phyloP scores from a whole-genome alignment of 768 basidiomycete genomes.

The Macrolepiota fuliginosa region DNA sequence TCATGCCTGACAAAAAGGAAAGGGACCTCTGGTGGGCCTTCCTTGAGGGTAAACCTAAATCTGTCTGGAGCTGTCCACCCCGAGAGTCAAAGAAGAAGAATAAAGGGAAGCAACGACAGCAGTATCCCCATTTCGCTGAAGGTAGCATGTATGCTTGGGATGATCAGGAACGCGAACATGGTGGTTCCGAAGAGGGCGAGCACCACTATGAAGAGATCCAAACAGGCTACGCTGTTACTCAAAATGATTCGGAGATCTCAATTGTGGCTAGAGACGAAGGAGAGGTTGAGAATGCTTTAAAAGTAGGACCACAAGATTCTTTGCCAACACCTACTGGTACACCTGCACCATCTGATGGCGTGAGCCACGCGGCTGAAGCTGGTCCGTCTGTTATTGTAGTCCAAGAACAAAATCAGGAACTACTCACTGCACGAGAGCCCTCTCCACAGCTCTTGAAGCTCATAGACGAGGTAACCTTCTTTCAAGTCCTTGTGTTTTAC shows the following conservation, averaged over 20 bases:
- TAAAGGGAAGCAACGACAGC: slow-evolving; percentile 19
- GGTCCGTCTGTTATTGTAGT: background rate
- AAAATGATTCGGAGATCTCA: slow-evolving; percentile 1
- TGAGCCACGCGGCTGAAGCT: slow-evolving; percentile 4
- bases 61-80: slow-evolving; percentile 57
- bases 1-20: slow-evolving; percentile 69
- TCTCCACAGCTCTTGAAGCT: slow-evolving; percentile 52
- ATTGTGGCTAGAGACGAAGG: slow-evolving; percentile 33
- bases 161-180: slow-evolving; percentile 23
- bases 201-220: slow-evolving; percentile 22
- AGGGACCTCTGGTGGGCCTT: slow-evolving; percentile 82
- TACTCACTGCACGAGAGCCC: slow-evolving; percentile 49
- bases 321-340: slow-evolving; percentile 41
- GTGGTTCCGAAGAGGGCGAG: slow-evolving; percentile 20
- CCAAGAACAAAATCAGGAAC: background rate
- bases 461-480: slow-evolving; percentile 62
- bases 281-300: slow-evolving; percentile 37
- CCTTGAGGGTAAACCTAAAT: slow-evolving; percentile 63
- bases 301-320: slow-evolving; percentile 31
- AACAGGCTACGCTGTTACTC: background rate
- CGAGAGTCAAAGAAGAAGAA: slow-evolving; percentile 34
- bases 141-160: slow-evolving; percentile 35
- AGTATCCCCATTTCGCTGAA: slow-evolving; percentile 17
- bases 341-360: slow-evolving; percentile 28
- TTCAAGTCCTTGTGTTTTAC: slow-evolving; percentile 1